phyloP scores from a whole-genome alignment of 768 basidiomycete genomes.

The Lentinula boryana region DNA sequence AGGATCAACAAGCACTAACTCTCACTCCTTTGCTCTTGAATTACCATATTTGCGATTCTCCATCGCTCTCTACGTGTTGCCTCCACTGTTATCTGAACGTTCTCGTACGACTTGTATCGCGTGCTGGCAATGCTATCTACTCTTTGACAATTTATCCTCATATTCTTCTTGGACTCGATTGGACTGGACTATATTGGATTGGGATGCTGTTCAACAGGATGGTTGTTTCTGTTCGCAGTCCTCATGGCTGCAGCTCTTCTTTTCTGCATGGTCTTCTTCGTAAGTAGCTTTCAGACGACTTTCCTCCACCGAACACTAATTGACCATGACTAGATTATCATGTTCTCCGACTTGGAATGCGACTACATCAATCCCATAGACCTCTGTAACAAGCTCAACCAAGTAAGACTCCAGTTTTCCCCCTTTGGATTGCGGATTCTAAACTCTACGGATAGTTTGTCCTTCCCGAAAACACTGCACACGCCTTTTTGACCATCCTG shows the following conservation, averaged over 20 bases:
- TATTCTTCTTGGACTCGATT: neutral
- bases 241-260: constrained; percentile 91
- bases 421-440: neutral
- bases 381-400: constrained; percentile 98
- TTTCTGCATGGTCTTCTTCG: constrained; percentile 99
- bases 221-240: constrained; percentile 96
- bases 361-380: constrained; percentile 99
- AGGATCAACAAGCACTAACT: neutral
- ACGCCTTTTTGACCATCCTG: constrained; percentile 83
- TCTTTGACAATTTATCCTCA: neutral
- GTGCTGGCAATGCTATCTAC: neutral
- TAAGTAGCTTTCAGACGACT: constrained; percentile 37
- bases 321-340: constrained; percentile 76
- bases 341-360: constrained; percentile 99
- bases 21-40: neutral
- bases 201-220: constrained; percentile 44
- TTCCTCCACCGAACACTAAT: neutral
- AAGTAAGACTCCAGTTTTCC: constrained; percentile 43
- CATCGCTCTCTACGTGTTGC: neutral
- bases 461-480: constrained; percentile 91
- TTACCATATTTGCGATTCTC: neutral
- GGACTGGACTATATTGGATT: neutral
- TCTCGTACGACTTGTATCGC: neutral
- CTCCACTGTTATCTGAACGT: neutral
- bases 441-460: constrained; percentile 65